Base-by-base conservation (phyloP, 495 filamentous ascomycete species). In the Hypoxylon cercidicola region DNA sequence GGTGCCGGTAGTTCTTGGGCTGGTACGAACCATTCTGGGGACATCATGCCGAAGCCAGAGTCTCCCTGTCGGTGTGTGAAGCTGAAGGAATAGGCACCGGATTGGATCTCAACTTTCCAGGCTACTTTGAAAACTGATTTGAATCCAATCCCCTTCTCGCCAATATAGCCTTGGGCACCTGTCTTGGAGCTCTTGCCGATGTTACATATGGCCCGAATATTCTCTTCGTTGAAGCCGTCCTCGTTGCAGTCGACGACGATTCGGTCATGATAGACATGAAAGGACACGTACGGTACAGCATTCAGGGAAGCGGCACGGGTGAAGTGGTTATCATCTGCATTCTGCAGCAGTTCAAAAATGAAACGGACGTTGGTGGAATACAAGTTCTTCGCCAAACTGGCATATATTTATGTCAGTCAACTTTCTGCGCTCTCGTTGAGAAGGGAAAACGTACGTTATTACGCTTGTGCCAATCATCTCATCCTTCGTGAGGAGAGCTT, bases 121-220 rank as follows among this genome's bases (percentile, higher is more conserved):
- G 80, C 78, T 1, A 77, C 78, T 43, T 72, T 82, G 62, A 85
- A 85, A 0, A 84, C 78, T 0, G 81, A 82, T 55, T 84, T 84
- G 70, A 85, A 84, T 0, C 83, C 82, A 20, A 84, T 81, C 0
- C 79, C 80, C 50, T 84, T 84, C 48, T 80, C 78, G 3, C 82
- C 81, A 66, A 82, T 79, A 54, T 82, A 82, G 1, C 77, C 76
- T 47, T 72, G 68, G 8, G 66, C 48, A 6, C 56, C 65, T 0
- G 62, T 64, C 55, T 84, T 84, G 23, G 76, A 75, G 55, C 78
- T 81, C 32, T 74, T 21, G 0, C 73, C 73, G 19, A 77, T 55
- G 13, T 44, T 30, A 59, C 77, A 81, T 47, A 82, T 75, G 11
- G 75, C 75, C 20, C 21, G 13, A 7, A 81, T 55, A 62, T 81